Evolutionary conservation across 148 eudicot genomes (phyloP).

Genomic region (Chenopodium formosanum): DNA sequence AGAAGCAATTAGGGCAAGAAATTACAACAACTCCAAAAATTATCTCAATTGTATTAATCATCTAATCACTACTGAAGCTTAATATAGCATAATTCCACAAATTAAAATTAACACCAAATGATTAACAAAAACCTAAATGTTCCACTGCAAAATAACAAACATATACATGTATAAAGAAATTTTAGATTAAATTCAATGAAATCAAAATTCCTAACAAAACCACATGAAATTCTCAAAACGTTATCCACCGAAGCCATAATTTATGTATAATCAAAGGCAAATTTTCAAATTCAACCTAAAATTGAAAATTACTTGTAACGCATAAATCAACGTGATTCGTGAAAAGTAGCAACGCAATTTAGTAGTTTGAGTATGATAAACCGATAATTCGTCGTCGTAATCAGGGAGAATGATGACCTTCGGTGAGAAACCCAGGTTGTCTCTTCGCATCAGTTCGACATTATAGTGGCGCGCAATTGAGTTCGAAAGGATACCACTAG

Average conservation of each 20-base stretch:
- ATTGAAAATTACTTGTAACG: background rate
- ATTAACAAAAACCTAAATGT: background rate
- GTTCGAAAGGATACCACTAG: background rate
- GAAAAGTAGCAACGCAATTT: background rate
- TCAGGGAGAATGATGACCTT: background rate
- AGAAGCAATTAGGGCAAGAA: background rate
- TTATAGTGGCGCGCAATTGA: constrained; percentile 13
- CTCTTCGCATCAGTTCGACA: background rate
- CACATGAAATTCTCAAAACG: background rate
- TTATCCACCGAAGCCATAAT: background rate
- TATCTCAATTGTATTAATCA: no score
- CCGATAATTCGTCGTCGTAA: background rate
- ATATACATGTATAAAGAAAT: background rate
- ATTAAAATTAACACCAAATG: background rate
- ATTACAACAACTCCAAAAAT: background rate
- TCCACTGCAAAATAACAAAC: background rate
- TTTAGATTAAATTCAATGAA: background rate
- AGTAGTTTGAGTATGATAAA: background rate
- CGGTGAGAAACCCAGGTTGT: background rate
- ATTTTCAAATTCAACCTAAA: background rate
- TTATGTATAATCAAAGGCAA: background rate
- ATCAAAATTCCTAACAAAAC: background rate
- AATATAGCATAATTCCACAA: no score
- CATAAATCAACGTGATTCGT: background rate
- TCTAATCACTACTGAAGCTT: no score